Evolutionary conservation across 2,329 filamentous ascomycete genomes (phyloP), one percentile per base, ranked within the genome.

Genomic region (Penicillium crustosum): DNA sequence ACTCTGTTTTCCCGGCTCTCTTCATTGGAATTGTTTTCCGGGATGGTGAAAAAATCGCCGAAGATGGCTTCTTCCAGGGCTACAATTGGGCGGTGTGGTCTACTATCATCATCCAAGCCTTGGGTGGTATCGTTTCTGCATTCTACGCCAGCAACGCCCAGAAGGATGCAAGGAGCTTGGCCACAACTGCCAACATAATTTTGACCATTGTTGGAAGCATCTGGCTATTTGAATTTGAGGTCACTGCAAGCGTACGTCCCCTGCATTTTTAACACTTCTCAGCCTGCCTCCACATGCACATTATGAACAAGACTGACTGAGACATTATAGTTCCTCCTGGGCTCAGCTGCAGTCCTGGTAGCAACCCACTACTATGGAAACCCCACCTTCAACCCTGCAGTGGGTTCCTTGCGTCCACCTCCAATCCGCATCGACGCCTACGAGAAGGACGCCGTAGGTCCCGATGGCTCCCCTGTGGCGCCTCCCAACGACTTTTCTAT

Each of bases 31-130:
- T 97, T 6, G 77, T 95, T 3, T 90, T 90, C 77, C 90, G 91
- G 62, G 94, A 99, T 65, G 94, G 93, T 27, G 85, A 87, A 60
- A 88, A 89, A 41, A 92, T 99, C 62, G 83, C 88, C 27, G 86
- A 89, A 73, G 86, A 90, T 61, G 94, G 94, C 13, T 96, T 97
- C 76, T 97, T 99, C 66, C 89, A 90, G 57, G 94, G 94, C 3
- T 99, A 97, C 77, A 97, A 96, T 72, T 89, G 86, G 82, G 82
- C 93, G 21, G 93, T 97, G 3, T 97, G 93, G 92, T 81, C 86
- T 6, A 89, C 92, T 5, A 90, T 97, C 65, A 71, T 86, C 6
- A 83, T 94, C 58, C 94, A 99, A 73, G 90, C 93, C 0, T 77
- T 88, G 36, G 93, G 93, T 33, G 94, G 93, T 25, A 83, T 97